Conservation (phyloP, 805 yeast genomes). For the Tetrapisispora phaffii region DNA sequence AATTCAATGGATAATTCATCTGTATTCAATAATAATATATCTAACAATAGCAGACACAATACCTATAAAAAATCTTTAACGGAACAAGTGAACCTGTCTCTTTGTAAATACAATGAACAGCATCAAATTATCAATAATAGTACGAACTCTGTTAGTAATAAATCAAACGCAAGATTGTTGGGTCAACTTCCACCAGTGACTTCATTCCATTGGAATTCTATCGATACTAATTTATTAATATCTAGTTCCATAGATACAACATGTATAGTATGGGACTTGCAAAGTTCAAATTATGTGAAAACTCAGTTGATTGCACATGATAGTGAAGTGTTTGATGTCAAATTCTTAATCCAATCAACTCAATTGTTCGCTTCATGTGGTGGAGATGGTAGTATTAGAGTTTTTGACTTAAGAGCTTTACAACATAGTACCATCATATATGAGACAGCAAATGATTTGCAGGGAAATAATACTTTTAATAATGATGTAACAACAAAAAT, state of each 20-base stretch:
- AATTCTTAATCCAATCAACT: conserved; percentile 64
- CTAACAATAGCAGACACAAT: background rate
- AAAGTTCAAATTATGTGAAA: conserved; percentile 47
- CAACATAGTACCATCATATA: conserved; percentile 93
- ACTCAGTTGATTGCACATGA: conserved; percentile 97
- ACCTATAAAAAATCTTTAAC: conserved; percentile 17
- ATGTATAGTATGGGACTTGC: conserved; percentile 86
- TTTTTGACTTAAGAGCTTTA: conserved; percentile 78
- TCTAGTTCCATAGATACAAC: conserved; percentile 92
- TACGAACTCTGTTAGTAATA: background rate
- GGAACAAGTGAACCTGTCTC: conserved; percentile 34
- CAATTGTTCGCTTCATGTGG: conserved; percentile 82
- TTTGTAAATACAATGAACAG: conserved; percentile 35
- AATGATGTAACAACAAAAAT: background rate
- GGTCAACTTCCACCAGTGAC: conserved; percentile 74
- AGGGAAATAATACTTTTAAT: background rate
- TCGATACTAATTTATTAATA: conserved; percentile 59
- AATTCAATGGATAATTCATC: conserved; percentile 4
- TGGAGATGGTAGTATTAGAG: conserved; percentile 88
- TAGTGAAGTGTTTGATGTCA: conserved; percentile 86
- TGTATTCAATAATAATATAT: background rate
- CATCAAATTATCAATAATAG: conserved; percentile 30
- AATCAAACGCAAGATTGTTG: conserved; percentile 1
- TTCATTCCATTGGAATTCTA: conserved; percentile 83
- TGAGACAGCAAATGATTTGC: conserved; percentile 41